phyloP scores from a whole-genome alignment of 164 flowering plant genomes.

The Houttuynia cordata region DNA sequence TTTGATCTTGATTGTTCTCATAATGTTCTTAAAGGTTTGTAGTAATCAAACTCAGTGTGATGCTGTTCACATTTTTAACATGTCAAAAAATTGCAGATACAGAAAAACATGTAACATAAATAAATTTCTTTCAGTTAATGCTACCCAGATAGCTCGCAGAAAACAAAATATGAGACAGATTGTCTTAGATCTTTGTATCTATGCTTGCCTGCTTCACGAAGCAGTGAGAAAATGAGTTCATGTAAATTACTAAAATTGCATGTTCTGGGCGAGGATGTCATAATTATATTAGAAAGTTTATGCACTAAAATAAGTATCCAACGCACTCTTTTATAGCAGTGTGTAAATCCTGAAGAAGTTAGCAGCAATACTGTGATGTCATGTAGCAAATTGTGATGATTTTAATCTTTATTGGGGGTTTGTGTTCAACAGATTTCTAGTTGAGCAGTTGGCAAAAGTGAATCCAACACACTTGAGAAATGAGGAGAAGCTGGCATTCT shows the following conservation, averaged over 20 bases:
- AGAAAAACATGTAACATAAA: not conserved
- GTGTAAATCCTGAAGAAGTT: too few relatives aligned
- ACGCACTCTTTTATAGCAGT: too few relatives aligned
- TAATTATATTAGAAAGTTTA: too few relatives aligned
- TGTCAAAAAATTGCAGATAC: not conserved
- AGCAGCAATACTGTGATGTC: too few relatives aligned
- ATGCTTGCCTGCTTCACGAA: too few relatives aligned
- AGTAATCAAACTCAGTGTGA: not conserved
- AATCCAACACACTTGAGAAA: constrained; percentile 45
- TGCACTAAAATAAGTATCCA: too few relatives aligned
- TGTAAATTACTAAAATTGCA: too few relatives aligned
- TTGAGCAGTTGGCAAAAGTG: constrained; percentile 68
- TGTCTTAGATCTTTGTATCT: too few relatives aligned
- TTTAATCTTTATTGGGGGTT: not conserved
- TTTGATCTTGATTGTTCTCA: not conserved
- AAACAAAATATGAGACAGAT: too few relatives aligned
- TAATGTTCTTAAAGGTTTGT: not conserved
- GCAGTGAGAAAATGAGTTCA: too few relatives aligned
- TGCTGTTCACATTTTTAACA: not conserved
- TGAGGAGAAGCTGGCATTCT: constrained; percentile 72
- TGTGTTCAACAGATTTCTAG: constrained; percentile 34
- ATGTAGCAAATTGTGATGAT: not conserved
- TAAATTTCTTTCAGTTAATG: not conserved
- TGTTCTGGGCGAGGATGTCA: too few relatives aligned
- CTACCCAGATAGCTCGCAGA: too few relatives aligned